These are phyloP conservation scores for Pseudopyricularia javanii DNA, from an alignment of 2,329 filamentous ascomycete species.

Conservation along the genomic window DNA sequence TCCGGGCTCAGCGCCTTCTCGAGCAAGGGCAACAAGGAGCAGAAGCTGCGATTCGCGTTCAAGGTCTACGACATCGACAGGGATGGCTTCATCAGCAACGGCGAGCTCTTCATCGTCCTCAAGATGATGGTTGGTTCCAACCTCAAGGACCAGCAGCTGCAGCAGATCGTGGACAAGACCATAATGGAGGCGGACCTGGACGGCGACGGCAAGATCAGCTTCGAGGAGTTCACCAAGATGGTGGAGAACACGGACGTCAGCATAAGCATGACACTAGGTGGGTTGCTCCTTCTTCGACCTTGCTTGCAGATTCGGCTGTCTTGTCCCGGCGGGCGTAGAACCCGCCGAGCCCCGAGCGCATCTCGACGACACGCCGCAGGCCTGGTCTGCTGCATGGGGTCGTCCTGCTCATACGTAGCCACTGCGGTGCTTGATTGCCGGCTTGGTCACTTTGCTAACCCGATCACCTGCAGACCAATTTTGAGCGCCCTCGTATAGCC, in stretches of 20 bases:
- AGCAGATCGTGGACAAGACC: constrained; percentile 99
- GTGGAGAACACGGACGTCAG: constrained; percentile 83
- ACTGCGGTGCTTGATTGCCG: background rate
- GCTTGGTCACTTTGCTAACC: background rate
- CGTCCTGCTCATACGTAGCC: background rate
- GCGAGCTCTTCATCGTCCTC: constrained; percentile 95
- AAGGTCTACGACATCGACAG: constrained; percentile 99
- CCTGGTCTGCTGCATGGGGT: background rate
- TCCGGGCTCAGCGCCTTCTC: constrained; percentile 90
- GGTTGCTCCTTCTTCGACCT: constrained; percentile 14
- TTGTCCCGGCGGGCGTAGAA: background rate
- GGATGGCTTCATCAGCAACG: constrained; percentile 97
- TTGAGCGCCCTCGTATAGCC: background rate
- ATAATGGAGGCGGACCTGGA: constrained; percentile 99
- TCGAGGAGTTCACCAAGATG: constrained; percentile 98
- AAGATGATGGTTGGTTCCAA: constrained; percentile 99
- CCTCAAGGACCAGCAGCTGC: constrained; percentile 95
- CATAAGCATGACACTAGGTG: constrained; percentile 63
- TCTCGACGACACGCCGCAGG: background rate
- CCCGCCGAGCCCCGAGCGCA: background rate
- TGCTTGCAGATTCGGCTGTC: background rate
- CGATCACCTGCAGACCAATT: background rate
- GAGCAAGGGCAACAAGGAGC: constrained; percentile 97
- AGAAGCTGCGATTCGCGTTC: constrained; percentile 96
- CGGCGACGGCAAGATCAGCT: constrained; percentile 94